phyloP scores from a whole-genome alignment of 2,329 filamentous ascomycete genomes.

The Pseudogymnoascus sp. region DNA sequence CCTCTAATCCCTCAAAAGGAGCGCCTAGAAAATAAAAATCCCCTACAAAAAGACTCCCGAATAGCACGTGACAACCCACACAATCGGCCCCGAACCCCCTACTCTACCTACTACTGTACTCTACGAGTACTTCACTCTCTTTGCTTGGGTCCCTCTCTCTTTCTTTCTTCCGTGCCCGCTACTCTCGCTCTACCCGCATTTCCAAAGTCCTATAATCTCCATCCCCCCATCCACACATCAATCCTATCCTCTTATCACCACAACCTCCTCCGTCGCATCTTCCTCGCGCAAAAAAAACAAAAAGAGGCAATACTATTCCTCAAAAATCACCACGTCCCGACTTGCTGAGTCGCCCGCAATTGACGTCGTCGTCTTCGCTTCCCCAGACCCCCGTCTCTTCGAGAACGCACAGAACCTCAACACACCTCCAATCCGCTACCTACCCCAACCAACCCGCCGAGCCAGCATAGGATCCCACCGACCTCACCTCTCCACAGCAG shows the following conservation, averaged over 20 bases:
- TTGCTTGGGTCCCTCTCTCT: background rate
- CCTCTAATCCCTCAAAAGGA: too few species aligned
- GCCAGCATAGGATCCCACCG: background rate
- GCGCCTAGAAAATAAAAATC: too few species aligned
- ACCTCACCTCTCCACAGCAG: background rate
- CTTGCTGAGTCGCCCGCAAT: background rate
- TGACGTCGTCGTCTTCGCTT: slow-evolving; percentile 2
- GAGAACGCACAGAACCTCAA: slow-evolving; percentile 7
- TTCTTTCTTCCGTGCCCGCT: background rate
- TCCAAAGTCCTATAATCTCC: background rate
- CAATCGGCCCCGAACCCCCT: background rate
- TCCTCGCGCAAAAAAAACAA: background rate
- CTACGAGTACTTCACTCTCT: too few species aligned
- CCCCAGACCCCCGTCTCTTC: background rate
- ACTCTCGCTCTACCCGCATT: background rate
- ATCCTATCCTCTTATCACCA: background rate
- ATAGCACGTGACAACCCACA: background rate
- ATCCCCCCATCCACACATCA: background rate
- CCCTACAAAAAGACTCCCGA: background rate
- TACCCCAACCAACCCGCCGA: slow-evolving; percentile 6
- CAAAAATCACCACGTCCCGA: background rate
- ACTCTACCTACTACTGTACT: background rate
- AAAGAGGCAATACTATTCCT: background rate
- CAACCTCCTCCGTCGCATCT: background rate
- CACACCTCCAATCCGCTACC: background rate